These are phyloP conservation scores for Aphanomyces stellatus DNA, from an alignment of 352 stramenopile genomes.

Conservation along the genomic window DNA sequence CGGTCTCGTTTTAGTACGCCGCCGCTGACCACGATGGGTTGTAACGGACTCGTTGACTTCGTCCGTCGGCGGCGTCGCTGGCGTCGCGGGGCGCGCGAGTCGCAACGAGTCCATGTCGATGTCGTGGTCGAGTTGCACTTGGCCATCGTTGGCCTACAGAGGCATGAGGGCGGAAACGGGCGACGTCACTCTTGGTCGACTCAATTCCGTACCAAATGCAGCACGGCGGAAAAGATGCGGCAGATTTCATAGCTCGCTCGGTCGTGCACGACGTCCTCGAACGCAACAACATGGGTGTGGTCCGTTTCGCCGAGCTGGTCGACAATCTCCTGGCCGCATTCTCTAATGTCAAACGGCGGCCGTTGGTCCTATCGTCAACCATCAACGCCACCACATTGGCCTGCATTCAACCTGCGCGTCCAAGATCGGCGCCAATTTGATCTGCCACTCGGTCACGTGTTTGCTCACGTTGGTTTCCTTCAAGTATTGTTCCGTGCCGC, in stretches of 20 bases:
- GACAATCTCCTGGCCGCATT: neutral
- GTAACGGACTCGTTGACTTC: too few species aligned
- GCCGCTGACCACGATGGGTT: too few species aligned
- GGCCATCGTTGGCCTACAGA: slow-evolving; percentile 3
- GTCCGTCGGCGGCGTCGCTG: too few species aligned
- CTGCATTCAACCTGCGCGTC: neutral
- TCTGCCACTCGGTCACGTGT: slow-evolving; percentile 8
- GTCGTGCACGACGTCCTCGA: slow-evolving; percentile 1
- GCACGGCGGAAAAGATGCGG: slow-evolving; percentile 16
- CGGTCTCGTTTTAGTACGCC: too few species aligned
- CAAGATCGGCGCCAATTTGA: neutral
- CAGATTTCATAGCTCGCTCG: slow-evolving; percentile 10
- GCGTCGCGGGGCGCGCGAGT: too few species aligned
- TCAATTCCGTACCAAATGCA: slow-evolving; percentile 12
- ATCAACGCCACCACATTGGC: neutral
- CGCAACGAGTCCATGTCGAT: slow-evolving; percentile 7
- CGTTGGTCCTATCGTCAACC: neutral
- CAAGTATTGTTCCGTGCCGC: slow-evolving; percentile 10
- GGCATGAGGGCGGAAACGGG: neutral
- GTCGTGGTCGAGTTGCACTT: slow-evolving; percentile 2
- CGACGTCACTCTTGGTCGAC: too few species aligned
- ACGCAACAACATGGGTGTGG: neutral
- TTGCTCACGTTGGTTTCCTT: neutral
- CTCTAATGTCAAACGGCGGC: slow-evolving; percentile 15
- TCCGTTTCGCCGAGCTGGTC: neutral